phyloP scores from a whole-genome alignment of 75 land plant species.

The Pseudotsuga menziesii region DNA sequence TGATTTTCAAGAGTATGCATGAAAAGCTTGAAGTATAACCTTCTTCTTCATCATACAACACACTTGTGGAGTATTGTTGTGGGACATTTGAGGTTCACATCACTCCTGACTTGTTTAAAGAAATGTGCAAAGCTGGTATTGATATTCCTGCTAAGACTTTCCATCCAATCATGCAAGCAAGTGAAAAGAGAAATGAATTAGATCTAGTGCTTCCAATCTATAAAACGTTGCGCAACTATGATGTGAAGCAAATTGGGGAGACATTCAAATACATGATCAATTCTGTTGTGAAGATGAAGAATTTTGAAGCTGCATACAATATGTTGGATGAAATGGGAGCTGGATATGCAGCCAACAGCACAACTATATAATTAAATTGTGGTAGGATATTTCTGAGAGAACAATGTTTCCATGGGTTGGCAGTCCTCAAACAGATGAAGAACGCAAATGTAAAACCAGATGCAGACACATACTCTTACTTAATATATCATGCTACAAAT shows the following conservation, averaged over 20 bases:
- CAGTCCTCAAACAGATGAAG: slow-evolving; percentile 51
- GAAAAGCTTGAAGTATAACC: slow-evolving; percentile 25
- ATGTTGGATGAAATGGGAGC: slow-evolving; percentile 23
- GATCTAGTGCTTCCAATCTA: slow-evolving; percentile 44
- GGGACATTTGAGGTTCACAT: slow-evolving; percentile 26
- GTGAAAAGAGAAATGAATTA: slow-evolving; percentile 36
- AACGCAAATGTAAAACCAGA: slow-evolving; percentile 45
- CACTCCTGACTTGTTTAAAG: slow-evolving; percentile 32
- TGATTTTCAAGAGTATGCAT: slow-evolving; percentile 31
- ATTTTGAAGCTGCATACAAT: slow-evolving; percentile 52
- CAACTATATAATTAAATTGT: slow-evolving; percentile 48
- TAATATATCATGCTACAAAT: slow-evolving; percentile 23
- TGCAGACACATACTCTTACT: slow-evolving; percentile 49
- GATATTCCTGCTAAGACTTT: slow-evolving; percentile 20
- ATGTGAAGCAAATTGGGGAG: slow-evolving; percentile 31
- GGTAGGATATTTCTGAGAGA: slow-evolving; percentile 42
- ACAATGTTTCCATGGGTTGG: not conserved
- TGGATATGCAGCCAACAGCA: slow-evolving; percentile 23
- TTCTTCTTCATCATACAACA: slow-evolving; percentile 30
- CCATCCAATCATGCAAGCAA: slow-evolving; percentile 24
- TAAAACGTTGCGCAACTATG: slow-evolving; percentile 18
- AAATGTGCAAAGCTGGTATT: slow-evolving; percentile 29
- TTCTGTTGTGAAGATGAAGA: not conserved
- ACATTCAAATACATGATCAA: slow-evolving; percentile 36
- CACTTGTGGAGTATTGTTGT: slow-evolving; percentile 34